Evolutionary conservation across 1,284 basidiomycete genomes (phyloP), one percentile per base, ranked within the genome.

Genomic region (Hemileia vastatrix): DNA sequence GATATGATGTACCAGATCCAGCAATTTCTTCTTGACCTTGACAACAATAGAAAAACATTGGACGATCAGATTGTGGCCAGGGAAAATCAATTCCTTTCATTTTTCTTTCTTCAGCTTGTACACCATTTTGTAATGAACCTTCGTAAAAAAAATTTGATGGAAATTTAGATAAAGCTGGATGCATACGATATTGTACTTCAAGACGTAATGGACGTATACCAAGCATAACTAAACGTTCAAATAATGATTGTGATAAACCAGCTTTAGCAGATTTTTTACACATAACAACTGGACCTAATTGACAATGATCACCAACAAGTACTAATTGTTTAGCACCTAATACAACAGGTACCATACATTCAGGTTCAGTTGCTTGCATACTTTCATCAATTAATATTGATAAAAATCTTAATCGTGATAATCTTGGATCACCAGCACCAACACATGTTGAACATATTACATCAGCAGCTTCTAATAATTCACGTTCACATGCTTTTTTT

Each of bases 11-110:
- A 53, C 95, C 95, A 73, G 90, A 94, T 62, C 89, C 91, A 24
- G 92, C 96, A 67, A 98, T 98, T 77, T 98, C 94, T 76, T 98
- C 95, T 70, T 96, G 94, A 0, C 94, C 95, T 49, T 97, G 77
- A 74, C 97, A 97, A 81, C 97, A 93, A 78, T 96, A 96, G 81
- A 98, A 98, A 81, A 97, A 94, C 94, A 98, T 98, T n/a, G 95
- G 94, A 5, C 90, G 92, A 70, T 92, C 90, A 18, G 88, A 86
- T 33, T 90, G 84, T 3, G 95, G 95, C 95, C 94, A 98, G 1
- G 94, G 95, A 78, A 98, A 97, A 77, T 98, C 94, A 56, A 97
- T 90, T 70, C 95, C 91, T 81, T 93, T 95, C 77, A 92, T 83
- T 68, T 97, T 79, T 48, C 95, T 84, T 76, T 98, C 94, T 1